Evolutionary conservation across 441 rosid genomes (phyloP).

Genomic region (Euphorbia neoarborescens): DNA sequence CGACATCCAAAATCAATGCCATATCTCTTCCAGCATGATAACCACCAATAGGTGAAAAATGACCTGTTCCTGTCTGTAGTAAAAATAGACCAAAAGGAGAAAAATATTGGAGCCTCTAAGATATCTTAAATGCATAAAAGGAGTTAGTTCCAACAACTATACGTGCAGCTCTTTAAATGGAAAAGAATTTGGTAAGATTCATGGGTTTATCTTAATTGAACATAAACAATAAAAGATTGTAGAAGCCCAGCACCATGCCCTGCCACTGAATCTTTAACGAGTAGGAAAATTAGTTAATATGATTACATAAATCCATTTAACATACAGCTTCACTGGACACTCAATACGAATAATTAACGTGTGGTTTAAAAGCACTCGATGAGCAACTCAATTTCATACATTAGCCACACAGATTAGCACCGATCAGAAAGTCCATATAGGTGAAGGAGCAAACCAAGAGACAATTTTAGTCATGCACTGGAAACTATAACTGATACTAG

Average conservation of each 20-base stretch:
- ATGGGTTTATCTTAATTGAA: background rate
- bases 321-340: background rate
- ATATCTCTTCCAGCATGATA: constrained; percentile 46
- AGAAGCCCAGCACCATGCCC: background rate
- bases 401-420: background rate
- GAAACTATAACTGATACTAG: background rate
- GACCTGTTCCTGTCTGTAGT: constrained; percentile 54
- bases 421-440: background rate
- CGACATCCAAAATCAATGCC: constrained; percentile 56
- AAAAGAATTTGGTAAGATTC: background rate
- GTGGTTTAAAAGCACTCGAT: background rate
- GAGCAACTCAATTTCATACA: background rate
- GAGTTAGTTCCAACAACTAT: background rate
- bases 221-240: background rate
- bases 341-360: background rate
- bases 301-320: background rate
- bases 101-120: background rate
- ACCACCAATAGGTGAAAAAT: constrained; percentile 59
- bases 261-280: background rate
- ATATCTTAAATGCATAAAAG: constrained; percentile 7
- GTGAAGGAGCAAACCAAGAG: background rate
- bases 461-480: background rate
- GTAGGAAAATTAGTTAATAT: background rate
- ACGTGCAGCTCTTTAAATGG: background rate
- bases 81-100: background rate